phyloP scores from a whole-genome alignment of 495 filamentous ascomycete species.

The Aspergillus saccharolyticus region DNA sequence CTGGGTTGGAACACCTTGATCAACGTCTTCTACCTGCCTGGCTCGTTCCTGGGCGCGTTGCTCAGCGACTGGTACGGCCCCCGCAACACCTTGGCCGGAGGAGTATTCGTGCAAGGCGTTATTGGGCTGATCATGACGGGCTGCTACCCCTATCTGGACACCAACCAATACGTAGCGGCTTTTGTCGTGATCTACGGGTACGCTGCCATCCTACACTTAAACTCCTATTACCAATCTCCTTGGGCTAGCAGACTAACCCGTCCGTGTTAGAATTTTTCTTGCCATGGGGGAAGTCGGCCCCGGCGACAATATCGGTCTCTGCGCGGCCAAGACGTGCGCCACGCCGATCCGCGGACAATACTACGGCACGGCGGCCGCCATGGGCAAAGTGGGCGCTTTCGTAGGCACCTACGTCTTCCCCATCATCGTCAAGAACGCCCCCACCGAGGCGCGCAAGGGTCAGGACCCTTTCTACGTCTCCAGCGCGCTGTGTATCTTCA shows the following conservation, averaged over 20 bases:
- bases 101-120: conserved; percentile 62
- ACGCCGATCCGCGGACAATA: conserved; percentile 87
- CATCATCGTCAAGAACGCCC: conserved; percentile 60
- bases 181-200: conserved; percentile 71
- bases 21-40: conserved; percentile 84
- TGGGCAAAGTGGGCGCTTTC: conserved; percentile 86
- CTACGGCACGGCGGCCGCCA: conserved; percentile 81
- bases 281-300: conserved; percentile 81
- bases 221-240: not conserved
- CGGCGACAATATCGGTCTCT: conserved; percentile 85
- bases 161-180: conserved; percentile 58
- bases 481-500: conserved; percentile 58
- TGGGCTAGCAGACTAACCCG: not conserved
- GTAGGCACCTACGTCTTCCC: conserved; percentile 83
- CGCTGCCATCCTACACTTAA: conserved; percentile 4
- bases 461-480: conserved; percentile 80
- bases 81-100: conserved; percentile 60
- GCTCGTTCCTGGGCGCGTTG: conserved; percentile 67
- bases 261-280: conserved; percentile 61
- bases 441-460: conserved; percentile 52
- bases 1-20: conserved; percentile 85
- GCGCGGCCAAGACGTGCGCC: conserved; percentile 82
- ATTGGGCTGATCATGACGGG: conserved; percentile 86
- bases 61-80: conserved; percentile 75
- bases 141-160: conserved; percentile 59